phyloP scores from a whole-genome alignment of 1,139 yeast genomes.

The Yamadazyma trypodendri region DNA sequence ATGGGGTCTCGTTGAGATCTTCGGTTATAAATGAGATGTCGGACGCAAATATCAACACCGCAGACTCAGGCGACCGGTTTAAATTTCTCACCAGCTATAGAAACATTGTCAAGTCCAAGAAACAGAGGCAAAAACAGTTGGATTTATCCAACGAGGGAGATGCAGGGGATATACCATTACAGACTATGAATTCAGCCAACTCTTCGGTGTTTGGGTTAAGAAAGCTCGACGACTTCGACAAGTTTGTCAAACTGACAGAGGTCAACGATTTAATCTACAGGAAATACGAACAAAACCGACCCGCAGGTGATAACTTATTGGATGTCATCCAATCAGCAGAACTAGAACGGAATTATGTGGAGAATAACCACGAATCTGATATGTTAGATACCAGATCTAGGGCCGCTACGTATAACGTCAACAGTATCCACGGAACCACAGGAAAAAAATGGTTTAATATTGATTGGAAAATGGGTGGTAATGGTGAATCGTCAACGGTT shows the following conservation, averaged over 20 bases:
- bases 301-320: slow-evolving; percentile 22
- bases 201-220: slow-evolving; percentile 38
- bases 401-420: slow-evolving; percentile 5
- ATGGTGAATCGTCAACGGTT: slow-evolving; percentile 8
- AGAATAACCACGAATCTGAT: slow-evolving; percentile 14
- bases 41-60: slow-evolving; percentile 10
- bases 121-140: slow-evolving; percentile 10
- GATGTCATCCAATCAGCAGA: slow-evolving; percentile 30
- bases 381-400: slow-evolving; percentile 9
- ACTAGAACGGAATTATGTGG: slow-evolving; percentile 28
- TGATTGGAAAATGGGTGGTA: slow-evolving; percentile 13
- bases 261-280: slow-evolving; percentile 33
- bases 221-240: slow-evolving; percentile 35
- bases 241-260: slow-evolving; percentile 36
- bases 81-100: slow-evolving; percentile 30
- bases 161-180: slow-evolving; percentile 25
- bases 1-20: slow-evolving; percentile 22
- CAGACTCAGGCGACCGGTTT: slow-evolving; percentile 25
- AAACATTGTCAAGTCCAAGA: slow-evolving; percentile 16
- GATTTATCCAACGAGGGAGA: slow-evolving; percentile 13
- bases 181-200: slow-evolving; percentile 17
- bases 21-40: slow-evolving; percentile 27
- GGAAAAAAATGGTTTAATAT: slow-evolving; percentile 14
- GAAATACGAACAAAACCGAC: slow-evolving; percentile 13
- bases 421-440: slow-evolving; percentile 2